Conservation (phyloP, 2,329 filamentous ascomycete genomes). For the Hymenoscyphus scutula region DNA sequence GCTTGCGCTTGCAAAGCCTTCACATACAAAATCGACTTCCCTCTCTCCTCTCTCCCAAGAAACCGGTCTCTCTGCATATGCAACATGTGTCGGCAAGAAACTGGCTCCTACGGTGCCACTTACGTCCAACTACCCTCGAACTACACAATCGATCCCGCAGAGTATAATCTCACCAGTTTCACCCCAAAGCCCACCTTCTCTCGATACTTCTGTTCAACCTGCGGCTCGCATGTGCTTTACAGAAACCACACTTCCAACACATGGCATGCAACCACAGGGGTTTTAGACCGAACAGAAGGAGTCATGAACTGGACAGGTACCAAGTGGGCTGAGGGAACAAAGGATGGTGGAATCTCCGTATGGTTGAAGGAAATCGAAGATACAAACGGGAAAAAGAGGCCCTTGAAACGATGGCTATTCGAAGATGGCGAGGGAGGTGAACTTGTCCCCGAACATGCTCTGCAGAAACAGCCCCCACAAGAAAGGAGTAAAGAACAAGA, state of each 20-base stretch:
- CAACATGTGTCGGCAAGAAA: constrained; percentile 46
- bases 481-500: constrained; percentile 5
- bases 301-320: constrained; percentile 29
- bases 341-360: constrained; percentile 49
- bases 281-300: constrained; percentile 33
- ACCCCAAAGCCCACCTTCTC: constrained; percentile 21
- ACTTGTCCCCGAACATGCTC: background rate
- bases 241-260: constrained; percentile 25
- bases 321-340: constrained; percentile 43
- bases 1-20: constrained; percentile 41
- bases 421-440: background rate
- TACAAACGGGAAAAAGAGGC: constrained; percentile 15
- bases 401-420: background rate
- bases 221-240: constrained; percentile 45
- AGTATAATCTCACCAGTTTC: constrained; percentile 37
- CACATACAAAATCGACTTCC: constrained; percentile 38
- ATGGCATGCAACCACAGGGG: constrained; percentile 38
- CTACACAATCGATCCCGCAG: constrained; percentile 31
- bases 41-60: constrained; percentile 38
- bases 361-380: constrained; percentile 38
- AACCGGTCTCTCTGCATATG: constrained; percentile 50
- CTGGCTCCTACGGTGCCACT: constrained; percentile 47
- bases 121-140: constrained; percentile 41
- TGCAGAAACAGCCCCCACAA: background rate
- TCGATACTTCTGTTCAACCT: constrained; percentile 50